A percentile compares a stretch with the other conserved stretches of the same genome.
phyloP scores from a whole-genome alignment of 768 basidiomycete genomes.

The Clitopilus hobsonii region DNA sequence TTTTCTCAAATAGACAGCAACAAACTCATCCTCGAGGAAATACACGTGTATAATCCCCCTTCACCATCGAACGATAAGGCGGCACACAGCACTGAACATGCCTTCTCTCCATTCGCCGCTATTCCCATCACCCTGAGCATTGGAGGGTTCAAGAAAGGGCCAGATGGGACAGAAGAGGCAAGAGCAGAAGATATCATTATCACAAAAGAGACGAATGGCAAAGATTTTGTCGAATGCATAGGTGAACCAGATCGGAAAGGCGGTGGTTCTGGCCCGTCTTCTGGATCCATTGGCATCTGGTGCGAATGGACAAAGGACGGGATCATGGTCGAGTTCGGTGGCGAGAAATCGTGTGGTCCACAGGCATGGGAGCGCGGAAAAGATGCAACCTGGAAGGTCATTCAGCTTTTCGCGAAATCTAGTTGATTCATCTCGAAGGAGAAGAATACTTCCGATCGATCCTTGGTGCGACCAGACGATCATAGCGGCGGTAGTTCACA shows the following conservation, averaged over 20 bases:
- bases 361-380: constrained; percentile 87
- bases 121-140: constrained; percentile 49
- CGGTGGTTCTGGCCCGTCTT: constrained; percentile 79
- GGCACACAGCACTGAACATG: constrained; percentile 32
- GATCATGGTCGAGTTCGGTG: constrained; percentile 84
- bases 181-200: constrained; percentile 41
- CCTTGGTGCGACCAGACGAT: too few species aligned
- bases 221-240: constrained; percentile 66
- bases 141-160: constrained; percentile 23
- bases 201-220: constrained; percentile 54
- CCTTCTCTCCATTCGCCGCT: constrained; percentile 54
- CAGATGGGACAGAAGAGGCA: constrained; percentile 27
- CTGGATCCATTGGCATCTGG: constrained; percentile 88
- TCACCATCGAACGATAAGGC: constrained; percentile 23
- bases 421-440: background rate
- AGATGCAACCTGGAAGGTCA: constrained; percentile 72
- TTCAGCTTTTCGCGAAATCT: constrained; percentile 16
- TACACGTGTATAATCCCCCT: constrained; percentile 79
- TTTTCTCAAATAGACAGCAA: constrained; percentile 44
- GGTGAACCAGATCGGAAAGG: constrained; percentile 92
- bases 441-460: background rate
- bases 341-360: constrained; percentile 69
- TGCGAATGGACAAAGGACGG: constrained; percentile 86
- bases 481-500: too few species aligned
- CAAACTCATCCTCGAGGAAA: constrained; percentile 54